phyloP scores from a whole-genome alignment of 495 filamentous ascomycete genomes.

The Aspergillus haitiensis region DNA sequence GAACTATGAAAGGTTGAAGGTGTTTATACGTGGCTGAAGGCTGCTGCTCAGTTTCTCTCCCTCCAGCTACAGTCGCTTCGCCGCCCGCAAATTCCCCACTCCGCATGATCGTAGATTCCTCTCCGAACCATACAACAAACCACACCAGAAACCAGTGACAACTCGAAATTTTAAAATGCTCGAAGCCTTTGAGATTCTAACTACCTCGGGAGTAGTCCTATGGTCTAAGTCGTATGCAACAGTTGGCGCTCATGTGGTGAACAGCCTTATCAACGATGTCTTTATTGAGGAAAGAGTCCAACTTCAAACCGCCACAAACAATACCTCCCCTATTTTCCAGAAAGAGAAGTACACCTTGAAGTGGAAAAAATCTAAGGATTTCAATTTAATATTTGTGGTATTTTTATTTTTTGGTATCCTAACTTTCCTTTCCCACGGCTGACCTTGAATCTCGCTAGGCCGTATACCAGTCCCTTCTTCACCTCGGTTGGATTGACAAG shows the following conservation, averaged over 20 bases:
- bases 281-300: slow-evolving; percentile 91
- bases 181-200: slow-evolving; percentile 93
- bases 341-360: slow-evolving; percentile 93
- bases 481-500: slow-evolving; percentile 95
- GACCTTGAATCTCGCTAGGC: slow-evolving; percentile 57
- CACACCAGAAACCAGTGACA: neutral
- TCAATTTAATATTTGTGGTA: slow-evolving; percentile 95
- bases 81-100: slow-evolving; percentile 42
- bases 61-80: slow-evolving; percentile 32
- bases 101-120: slow-evolving; percentile 14
- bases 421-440: slow-evolving; percentile 21
- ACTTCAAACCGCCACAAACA: slow-evolving; percentile 46
- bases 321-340: slow-evolving; percentile 64
- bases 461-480: slow-evolving; percentile 92
- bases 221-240: slow-evolving; percentile 89
- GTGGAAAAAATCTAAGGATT: slow-evolving; percentile 88
- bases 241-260: slow-evolving; percentile 78
- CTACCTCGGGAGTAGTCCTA: slow-evolving; percentile 91
- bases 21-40: slow-evolving; percentile 50
- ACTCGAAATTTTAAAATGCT: slow-evolving; percentile 58
- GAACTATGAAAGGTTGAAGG: slow-evolving; percentile 20
- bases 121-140: slow-evolving; percentile 7
- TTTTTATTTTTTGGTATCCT: slow-evolving; percentile 29
- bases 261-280: slow-evolving; percentile 91
- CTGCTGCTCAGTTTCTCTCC: slow-evolving; percentile 24